Percentiles rank a stretch among this genome's conserved stretches.
These are phyloP conservation scores for Vickermania spadyakhi DNA, from an alignment of 208 protist genomes.

Conservation along the genomic window DNA sequence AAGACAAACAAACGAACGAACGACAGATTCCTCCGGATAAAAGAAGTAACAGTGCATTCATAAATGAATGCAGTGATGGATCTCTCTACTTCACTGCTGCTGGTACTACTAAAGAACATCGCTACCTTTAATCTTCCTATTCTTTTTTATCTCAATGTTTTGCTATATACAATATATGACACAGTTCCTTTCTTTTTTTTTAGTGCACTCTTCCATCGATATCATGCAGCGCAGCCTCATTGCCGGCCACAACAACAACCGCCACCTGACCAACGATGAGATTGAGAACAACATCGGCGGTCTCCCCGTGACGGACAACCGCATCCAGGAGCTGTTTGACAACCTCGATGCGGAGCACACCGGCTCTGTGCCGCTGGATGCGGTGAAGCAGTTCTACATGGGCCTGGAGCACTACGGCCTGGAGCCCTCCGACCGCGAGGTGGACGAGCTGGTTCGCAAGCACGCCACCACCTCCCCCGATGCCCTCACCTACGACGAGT, in stretches of 20 bases:
- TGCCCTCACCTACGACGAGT: slow-evolving; percentile 53
- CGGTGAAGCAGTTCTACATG: slow-evolving; percentile 39
- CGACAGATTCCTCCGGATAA: no score
- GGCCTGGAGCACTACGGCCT: slow-evolving; percentile 50
- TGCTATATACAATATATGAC: no score
- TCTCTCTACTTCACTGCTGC: no score
- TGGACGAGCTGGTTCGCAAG: slow-evolving; percentile 29
- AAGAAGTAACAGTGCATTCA: no score
- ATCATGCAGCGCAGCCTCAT: slow-evolving; percentile 28
- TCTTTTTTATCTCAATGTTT: no score
- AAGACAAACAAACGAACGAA: no score
- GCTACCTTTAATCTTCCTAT: no score
- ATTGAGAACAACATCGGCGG: slow-evolving; percentile 67
- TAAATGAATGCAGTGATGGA: no score
- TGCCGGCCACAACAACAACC: slow-evolving; percentile 54
- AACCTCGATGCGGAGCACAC: slow-evolving; percentile 36
- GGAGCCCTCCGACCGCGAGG: slow-evolving; percentile 34
- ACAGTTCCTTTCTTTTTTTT: no score
- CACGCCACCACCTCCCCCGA: slow-evolving; percentile 33
- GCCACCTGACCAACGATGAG: slow-evolving; percentile 37
- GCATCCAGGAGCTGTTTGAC: slow-evolving; percentile 52
- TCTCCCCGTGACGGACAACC: slow-evolving; percentile 45
- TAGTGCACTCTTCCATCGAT: not conserved
- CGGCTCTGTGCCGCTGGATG: slow-evolving; percentile 32
- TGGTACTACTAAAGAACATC: no score